Percentiles rank a stretch among this genome's conserved stretches.
These are phyloP conservation scores for Solanum hybrid DNA, from an alignment of 305 asterid species.

Conservation along the genomic window DNA sequence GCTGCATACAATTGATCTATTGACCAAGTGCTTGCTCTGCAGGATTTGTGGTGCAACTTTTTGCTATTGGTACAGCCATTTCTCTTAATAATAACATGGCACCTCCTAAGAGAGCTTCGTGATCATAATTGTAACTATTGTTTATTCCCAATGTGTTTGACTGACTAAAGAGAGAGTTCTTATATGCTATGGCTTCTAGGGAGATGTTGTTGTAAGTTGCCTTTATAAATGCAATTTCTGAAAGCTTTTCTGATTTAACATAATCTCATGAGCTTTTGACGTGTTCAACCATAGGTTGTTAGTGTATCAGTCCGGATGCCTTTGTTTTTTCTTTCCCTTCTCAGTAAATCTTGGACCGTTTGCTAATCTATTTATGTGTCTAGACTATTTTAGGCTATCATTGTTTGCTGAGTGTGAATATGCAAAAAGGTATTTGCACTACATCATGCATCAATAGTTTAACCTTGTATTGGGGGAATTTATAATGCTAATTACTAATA, in stretches of 20 bases:
- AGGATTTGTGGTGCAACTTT: conserved; percentile 17
- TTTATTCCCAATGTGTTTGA: background rate
- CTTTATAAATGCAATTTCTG: background rate
- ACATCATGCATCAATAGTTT: background rate
- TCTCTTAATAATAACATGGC: conserved; percentile 22
- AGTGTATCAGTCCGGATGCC: background rate
- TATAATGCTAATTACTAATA: background rate
- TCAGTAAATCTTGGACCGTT: background rate
- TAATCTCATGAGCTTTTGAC: background rate
- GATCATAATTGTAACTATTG: background rate
- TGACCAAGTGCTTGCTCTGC: background rate
- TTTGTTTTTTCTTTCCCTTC: background rate
- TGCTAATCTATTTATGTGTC: background rate
- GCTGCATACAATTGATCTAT: background rate
- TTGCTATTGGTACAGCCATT: conserved; percentile 5
- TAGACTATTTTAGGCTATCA: background rate
- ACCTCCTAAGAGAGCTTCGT: conserved; percentile 26
- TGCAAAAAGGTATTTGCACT: background rate
- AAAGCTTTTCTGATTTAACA: background rate
- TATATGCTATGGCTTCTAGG: background rate
- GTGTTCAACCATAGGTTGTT: background rate
- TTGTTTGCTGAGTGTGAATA: background rate
- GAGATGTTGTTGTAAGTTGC: background rate
- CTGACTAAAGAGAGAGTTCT: background rate
- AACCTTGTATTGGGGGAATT: background rate